Evolutionary conservation across 768 basidiomycete genomes (phyloP).

Genomic region (Rubroboletus satanas): DNA sequence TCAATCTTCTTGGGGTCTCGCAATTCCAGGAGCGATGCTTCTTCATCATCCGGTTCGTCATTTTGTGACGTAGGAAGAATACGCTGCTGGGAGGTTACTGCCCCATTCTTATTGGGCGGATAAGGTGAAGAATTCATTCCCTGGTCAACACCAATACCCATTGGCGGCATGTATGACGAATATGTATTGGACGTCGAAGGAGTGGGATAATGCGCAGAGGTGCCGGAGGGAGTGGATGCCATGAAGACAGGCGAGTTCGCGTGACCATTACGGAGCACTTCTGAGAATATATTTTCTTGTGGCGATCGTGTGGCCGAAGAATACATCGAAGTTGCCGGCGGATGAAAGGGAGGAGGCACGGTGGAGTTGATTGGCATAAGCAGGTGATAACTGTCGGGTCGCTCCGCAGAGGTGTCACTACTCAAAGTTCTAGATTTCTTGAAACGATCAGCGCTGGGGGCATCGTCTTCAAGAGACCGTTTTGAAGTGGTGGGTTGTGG

Average conservation of each 20-base stretch:
- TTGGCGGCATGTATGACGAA: conserved; percentile 50
- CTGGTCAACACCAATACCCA: conserved; percentile 56
- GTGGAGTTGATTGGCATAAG: conserved; percentile 51
- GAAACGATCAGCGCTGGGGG: conserved; percentile 25
- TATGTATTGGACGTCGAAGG: conserved; percentile 33
- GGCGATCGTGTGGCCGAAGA: conserved; percentile 38
- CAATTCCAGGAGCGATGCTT: conserved; percentile 34
- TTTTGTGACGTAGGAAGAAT: conserved; percentile 23
- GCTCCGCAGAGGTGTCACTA: conserved; percentile 42
- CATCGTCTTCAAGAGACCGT: conserved; percentile 31
- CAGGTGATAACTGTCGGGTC: conserved; percentile 46
- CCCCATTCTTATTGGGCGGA: conserved; percentile 32
- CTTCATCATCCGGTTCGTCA: conserved; percentile 53
- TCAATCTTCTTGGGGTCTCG: conserved; percentile 69
- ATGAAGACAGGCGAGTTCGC: conserved; percentile 61
- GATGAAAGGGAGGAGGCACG: conserved; percentile 32
- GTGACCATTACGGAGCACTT: conserved; percentile 51
- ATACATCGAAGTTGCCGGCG: conserved; percentile 41
- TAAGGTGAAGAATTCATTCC: conserved; percentile 50
- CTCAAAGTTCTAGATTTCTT: conserved; percentile 50
- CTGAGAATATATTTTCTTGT: conserved; percentile 55
- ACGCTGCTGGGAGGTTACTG: conserved; percentile 25
- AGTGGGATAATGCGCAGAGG: conserved; percentile 43
- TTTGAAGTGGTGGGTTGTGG: conserved; percentile 19
- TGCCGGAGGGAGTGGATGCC: conserved; percentile 40